These are phyloP conservation scores for Quercus wislizeni DNA, from an alignment of 306 rosid genomes.

Conservation along the genomic window DNA sequence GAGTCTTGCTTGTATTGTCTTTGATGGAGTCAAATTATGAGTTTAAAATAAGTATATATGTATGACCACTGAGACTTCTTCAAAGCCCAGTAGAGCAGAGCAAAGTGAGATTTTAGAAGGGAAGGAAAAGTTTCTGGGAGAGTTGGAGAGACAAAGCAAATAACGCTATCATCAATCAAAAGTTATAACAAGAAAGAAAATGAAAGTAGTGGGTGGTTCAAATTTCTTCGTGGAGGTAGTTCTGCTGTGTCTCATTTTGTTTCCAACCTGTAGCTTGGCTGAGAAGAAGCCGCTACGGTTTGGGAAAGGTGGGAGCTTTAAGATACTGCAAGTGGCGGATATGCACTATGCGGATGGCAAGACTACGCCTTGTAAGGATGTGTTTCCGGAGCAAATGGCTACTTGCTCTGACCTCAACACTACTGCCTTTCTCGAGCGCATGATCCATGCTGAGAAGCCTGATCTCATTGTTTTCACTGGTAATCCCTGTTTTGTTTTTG, in stretches of 20 bases:
- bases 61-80: no score
- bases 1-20: no score
- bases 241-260: constrained; percentile 7
- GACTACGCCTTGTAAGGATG: constrained; percentile 59
- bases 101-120: no score
- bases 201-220: constrained; percentile 12
- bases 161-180: no score
- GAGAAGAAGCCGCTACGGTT: constrained; percentile 47
- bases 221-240: constrained; percentile 3
- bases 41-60: no score
- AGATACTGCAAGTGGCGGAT: constrained; percentile 93
- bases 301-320: constrained; percentile 62
- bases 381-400: constrained; percentile 49
- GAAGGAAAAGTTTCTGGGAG: no score
- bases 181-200: neutral
- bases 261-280: constrained; percentile 31
- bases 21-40: no score
- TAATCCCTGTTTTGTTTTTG: neutral
- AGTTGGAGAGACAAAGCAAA: no score
- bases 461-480: constrained; percentile 91
- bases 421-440: constrained; percentile 56
- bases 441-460: constrained; percentile 94
- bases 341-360: constrained; percentile 88
- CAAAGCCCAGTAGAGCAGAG: no score
- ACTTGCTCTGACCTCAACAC: constrained; percentile 90